These are phyloP conservation scores for Santalum album DNA, from an alignment of 164 flowering plant genomes.

Conservation along the genomic window DNA sequence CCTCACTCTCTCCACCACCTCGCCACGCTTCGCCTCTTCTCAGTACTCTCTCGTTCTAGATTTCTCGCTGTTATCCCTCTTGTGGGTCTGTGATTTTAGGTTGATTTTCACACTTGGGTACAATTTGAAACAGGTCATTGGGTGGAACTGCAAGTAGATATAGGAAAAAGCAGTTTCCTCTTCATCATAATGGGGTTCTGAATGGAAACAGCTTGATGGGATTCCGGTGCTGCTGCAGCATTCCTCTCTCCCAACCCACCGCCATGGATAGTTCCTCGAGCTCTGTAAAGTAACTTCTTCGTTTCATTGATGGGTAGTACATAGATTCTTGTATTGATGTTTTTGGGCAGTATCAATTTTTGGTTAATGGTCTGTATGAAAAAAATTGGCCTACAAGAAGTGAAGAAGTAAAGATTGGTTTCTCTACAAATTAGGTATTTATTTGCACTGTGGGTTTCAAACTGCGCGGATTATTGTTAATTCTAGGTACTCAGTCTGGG, in stretches of 20 bases:
- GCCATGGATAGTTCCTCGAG: slow-evolving; percentile 21
- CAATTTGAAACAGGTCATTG: slow-evolving; percentile 11
- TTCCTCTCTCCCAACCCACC: slow-evolving; percentile 18
- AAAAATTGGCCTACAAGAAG: too few species aligned
- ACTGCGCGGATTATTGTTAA: too few species aligned
- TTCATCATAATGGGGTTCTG: slow-evolving; percentile 3
- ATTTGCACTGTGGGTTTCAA: too few species aligned
- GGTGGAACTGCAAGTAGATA: slow-evolving; percentile 9
- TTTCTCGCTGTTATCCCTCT: background rate
- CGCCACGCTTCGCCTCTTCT: slow-evolving; percentile 34
- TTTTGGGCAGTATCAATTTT: too few species aligned
- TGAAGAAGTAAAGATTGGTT: too few species aligned
- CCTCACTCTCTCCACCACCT: slow-evolving; percentile 28
- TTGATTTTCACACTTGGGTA: background rate
- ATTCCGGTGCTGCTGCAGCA: slow-evolving; percentile 29
- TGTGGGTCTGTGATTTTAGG: background rate
- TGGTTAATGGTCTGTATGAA: too few species aligned
- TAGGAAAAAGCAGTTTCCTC: background rate
- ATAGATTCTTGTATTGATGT: too few species aligned
- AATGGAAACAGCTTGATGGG: background rate
- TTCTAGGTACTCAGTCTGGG: too few species aligned
- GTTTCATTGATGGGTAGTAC: too few species aligned
- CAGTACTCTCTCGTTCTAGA: slow-evolving; percentile 18
- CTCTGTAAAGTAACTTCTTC: slow-evolving; percentile 26
- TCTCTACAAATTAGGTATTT: too few species aligned